Conservation (phyloP, 2,329 filamentous ascomycete species). For the Pseudocercospora cruenta region DNA sequence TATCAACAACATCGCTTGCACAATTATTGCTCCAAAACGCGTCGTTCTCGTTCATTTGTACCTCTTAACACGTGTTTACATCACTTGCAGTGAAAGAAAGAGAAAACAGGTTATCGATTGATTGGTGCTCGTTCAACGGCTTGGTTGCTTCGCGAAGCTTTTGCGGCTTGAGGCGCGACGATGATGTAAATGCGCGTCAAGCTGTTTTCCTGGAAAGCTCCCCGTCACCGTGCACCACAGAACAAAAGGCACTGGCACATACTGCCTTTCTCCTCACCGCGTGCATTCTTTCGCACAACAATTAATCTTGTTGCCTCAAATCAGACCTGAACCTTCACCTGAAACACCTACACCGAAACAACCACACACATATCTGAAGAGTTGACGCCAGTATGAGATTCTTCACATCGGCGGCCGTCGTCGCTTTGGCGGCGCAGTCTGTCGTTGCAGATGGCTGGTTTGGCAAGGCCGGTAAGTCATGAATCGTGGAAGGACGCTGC, state of each 20-base stretch:
- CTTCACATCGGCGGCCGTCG: constrained; percentile 68
- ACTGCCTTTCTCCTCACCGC: not conserved
- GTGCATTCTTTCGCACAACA: constrained; percentile 7
- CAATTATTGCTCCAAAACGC: not conserved
- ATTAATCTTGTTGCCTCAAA: not conserved
- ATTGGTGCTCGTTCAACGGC: not conserved
- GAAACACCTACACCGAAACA: not conserved
- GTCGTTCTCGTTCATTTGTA: not conserved
- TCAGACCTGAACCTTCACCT: not conserved
- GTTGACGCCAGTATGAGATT: constrained; percentile 69
- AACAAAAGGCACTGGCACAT: not conserved
- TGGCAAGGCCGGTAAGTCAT: constrained; percentile 73
- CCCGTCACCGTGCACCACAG: not conserved
- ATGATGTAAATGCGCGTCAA: not conserved
- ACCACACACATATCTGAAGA: constrained; percentile 15
- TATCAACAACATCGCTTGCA: too few relatives aligned
- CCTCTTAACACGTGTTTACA: not conserved
- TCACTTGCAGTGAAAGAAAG: not conserved
- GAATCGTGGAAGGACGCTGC: not conserved
- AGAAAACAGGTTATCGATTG: constrained; percentile 2
- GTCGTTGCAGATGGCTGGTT: constrained; percentile 81
- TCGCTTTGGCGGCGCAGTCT: constrained; percentile 71
- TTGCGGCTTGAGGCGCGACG: not conserved
- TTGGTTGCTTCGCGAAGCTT: not conserved
- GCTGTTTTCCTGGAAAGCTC: not conserved